These are phyloP conservation scores for Agrostemma githago DNA, from an alignment of 148 eudicot genomes.

Conservation along the genomic window DNA sequence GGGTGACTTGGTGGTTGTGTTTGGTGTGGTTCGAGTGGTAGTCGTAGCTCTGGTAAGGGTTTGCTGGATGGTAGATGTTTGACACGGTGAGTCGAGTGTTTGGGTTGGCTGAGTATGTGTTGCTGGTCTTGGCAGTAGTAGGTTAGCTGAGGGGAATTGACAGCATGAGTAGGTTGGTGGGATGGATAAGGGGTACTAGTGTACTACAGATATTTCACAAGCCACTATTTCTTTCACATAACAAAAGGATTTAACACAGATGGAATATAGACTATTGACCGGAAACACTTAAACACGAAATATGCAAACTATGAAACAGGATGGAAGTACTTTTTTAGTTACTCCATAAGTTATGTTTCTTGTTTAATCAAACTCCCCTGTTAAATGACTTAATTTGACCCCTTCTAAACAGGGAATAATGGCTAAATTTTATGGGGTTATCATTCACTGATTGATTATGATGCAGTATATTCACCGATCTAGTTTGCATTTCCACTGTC, in stretches of 20 bases:
- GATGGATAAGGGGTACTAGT: background rate
- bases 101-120: background rate
- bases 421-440: no score
- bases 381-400: background rate
- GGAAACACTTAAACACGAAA: no score
- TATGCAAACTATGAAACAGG: background rate
- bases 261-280: background rate
- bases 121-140: background rate
- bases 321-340: background rate
- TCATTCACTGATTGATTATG: no score
- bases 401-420: background rate
- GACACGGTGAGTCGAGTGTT: background rate
- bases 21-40: background rate
- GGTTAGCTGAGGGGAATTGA: background rate
- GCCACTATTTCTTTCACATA: background rate
- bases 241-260: background rate
- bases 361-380: background rate
- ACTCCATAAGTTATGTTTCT: background rate
- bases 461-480: no score
- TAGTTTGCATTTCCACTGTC: no score
- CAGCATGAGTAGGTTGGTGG: background rate
- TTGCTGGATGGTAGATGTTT: background rate
- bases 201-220: background rate
- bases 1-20: background rate
- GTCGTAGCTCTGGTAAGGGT: background rate